A percentile compares a stretch with the other conserved stretches of the same genome.
phyloP scores from a whole-genome alignment of 768 basidiomycete genomes.

The Nevesoporus exiguus region DNA sequence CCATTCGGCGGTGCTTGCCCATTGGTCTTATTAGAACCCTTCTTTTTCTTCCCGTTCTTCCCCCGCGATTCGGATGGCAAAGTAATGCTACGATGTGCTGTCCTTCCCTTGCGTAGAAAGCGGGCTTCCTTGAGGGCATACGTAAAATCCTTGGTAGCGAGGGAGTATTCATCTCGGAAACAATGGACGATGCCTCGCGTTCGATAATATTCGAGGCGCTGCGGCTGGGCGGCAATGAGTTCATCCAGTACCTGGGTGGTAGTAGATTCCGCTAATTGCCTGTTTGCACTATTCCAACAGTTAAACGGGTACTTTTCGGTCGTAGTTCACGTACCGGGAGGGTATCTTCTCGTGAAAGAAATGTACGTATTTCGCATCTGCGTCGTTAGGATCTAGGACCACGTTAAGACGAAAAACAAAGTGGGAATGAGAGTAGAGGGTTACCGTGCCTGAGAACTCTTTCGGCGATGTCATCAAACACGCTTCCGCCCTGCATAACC shows the following conservation, averaged over 20 bases:
- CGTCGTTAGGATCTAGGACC: slow-evolving; percentile 63
- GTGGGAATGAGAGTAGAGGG: slow-evolving; percentile 16
- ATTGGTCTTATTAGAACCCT: slow-evolving; percentile 43
- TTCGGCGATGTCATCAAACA: slow-evolving; percentile 91
- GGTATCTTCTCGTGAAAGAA: slow-evolving; percentile 97
- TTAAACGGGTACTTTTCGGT: slow-evolving; percentile 8
- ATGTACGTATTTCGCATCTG: slow-evolving; percentile 83
- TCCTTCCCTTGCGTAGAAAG: slow-evolving; percentile 60
- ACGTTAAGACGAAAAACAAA: background rate
- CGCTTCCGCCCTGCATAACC: slow-evolving; percentile 93
- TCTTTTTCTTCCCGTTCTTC: slow-evolving; percentile 55
- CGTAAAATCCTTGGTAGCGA: slow-evolving; percentile 79
- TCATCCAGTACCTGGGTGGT: slow-evolving; percentile 75
- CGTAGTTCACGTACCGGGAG: slow-evolving; percentile 59
- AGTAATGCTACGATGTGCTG: slow-evolving; percentile 47
- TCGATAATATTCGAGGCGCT: slow-evolving; percentile 79
- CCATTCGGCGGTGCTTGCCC: slow-evolving; percentile 70
- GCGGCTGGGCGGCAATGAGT: slow-evolving; percentile 68
- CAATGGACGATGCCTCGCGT: slow-evolving; percentile 89
- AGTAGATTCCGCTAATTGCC: slow-evolving; percentile 84
- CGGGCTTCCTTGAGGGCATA: slow-evolving; percentile 76
- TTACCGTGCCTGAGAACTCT: slow-evolving; percentile 69
- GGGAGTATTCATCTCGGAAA: slow-evolving; percentile 78
- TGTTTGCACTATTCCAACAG: slow-evolving; percentile 32
- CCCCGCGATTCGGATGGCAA: slow-evolving; percentile 37